These are phyloP conservation scores for Microdochium trichocladiopsis DNA, from an alignment of 2,329 filamentous ascomycete genomes.

Conservation along the genomic window DNA sequence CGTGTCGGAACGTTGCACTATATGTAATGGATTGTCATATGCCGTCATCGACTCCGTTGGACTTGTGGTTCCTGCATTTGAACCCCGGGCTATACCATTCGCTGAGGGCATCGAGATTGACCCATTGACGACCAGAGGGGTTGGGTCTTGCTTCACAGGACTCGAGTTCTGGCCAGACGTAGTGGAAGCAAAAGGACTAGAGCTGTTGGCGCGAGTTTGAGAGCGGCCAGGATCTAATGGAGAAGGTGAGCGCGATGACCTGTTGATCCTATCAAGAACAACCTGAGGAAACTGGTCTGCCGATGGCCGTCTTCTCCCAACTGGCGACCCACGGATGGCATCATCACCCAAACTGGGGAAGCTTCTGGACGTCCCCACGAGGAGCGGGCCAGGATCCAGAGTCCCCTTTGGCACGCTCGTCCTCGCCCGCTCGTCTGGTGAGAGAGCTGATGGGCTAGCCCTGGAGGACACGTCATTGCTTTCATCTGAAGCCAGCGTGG, in stretches of 20 bases:
- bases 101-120: constrained; percentile 22
- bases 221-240: constrained; percentile 43
- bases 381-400: constrained; percentile 7
- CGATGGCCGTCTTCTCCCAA: constrained; percentile 38
- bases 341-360: constrained; percentile 41
- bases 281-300: constrained; percentile 47
- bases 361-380: constrained; percentile 25
- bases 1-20: constrained; percentile 22
- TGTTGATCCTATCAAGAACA: constrained; percentile 45
- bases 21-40: constrained; percentile 29
- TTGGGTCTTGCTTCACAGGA: neutral
- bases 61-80: constrained; percentile 16
- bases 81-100: constrained; percentile 17
- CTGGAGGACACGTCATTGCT: constrained; percentile 30
- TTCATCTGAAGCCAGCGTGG: constrained; percentile 51
- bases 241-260: constrained; percentile 49
- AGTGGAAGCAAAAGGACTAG: constrained; percentile 25
- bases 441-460: constrained; percentile 35
- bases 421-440: constrained; percentile 36
- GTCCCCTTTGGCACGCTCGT: constrained; percentile 27
- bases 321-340: constrained; percentile 23
- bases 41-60: constrained; percentile 15
- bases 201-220: constrained; percentile 31
- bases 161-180: constrained; percentile 13
- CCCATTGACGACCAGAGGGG: constrained; percentile 34